Conservation (phyloP, 352 stramenopile genomes). For the Globisporangium echinulatum region DNA sequence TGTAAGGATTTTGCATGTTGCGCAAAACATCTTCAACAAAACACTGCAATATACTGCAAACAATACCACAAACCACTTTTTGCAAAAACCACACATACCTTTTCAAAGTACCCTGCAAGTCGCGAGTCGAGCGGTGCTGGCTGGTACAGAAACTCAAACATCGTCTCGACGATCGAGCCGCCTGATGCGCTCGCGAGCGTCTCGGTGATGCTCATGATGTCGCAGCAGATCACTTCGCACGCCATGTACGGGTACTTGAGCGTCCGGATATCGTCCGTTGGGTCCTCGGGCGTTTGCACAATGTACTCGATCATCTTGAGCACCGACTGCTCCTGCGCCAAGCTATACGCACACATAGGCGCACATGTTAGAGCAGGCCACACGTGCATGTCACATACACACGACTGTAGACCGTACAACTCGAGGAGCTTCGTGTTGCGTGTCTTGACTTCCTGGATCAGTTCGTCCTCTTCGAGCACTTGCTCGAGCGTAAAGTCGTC, state of each 20-base stretch:
- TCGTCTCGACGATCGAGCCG: constrained; percentile 77
- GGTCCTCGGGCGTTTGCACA: constrained; percentile 40
- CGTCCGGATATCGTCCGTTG: constrained; percentile 48
- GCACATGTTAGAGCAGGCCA: not conserved
- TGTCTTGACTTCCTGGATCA: constrained; percentile 96
- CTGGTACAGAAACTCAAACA: constrained; percentile 91
- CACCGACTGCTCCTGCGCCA: constrained; percentile 62
- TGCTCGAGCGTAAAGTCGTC: constrained; percentile 91
- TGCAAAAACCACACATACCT: constrained; percentile 25
- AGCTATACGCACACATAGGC: constrained; percentile 19
- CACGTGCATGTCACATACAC: not conserved
- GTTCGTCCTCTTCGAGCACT: constrained; percentile 94
- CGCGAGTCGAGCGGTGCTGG: constrained; percentile 85
- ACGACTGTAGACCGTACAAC: constrained; percentile 61
- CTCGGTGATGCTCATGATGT: constrained; percentile 92
- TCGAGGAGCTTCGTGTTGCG: constrained; percentile 93
- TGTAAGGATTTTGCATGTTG: not conserved
- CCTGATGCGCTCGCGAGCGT: constrained; percentile 66
- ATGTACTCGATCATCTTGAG: constrained; percentile 79
- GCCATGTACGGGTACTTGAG: constrained; percentile 97
- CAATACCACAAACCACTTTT: not conserved
- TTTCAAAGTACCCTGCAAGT: constrained; percentile 96
- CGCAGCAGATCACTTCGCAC: constrained; percentile 96
- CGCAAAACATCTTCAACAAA: not conserved
- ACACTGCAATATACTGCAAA: not conserved